Evolutionary conservation across 108 stramenopile genomes (phyloP).

Genomic region (Nitzschia sp.): DNA sequence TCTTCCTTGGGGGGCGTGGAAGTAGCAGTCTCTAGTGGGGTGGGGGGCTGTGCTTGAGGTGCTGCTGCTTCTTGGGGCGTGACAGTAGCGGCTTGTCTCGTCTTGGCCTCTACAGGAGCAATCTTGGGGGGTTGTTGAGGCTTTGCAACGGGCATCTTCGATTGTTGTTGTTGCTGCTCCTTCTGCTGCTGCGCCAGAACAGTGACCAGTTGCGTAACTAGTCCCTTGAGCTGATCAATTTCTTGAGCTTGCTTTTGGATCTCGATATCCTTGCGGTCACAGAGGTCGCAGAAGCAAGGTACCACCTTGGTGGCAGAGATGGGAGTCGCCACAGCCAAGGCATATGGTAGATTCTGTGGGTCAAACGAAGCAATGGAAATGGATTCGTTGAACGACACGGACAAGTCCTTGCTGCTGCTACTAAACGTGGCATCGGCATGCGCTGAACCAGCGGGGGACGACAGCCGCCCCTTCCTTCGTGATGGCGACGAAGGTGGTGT

Average conservation of each 20-base stretch:
- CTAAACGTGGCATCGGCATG: too few species aligned
- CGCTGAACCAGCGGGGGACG: too few species aligned
- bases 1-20: background rate
- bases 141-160: too few species aligned
- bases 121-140: background rate
- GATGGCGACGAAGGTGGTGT: background rate
- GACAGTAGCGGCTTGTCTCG: background rate
- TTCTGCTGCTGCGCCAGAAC: background rate
- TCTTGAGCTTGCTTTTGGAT: constrained; percentile 6
- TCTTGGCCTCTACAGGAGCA: background rate
- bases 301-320: background rate
- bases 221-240: constrained; percentile 11
- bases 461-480: background rate
- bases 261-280: background rate
- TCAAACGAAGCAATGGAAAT: background rate
- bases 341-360: background rate
- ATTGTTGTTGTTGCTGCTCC: background rate
- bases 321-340: constrained; percentile 15
- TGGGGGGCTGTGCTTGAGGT: background rate
- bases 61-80: background rate
- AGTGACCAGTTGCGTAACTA: constrained; percentile 18
- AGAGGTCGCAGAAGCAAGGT: background rate
- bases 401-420: background rate
- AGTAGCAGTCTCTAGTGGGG: background rate
- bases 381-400: background rate